A percentile compares a stretch with the other conserved stretches of the same genome.
phyloP scores from a whole-genome alignment of 2,329 filamentous ascomycete genomes.

The Aaosphaeria arxii region DNA sequence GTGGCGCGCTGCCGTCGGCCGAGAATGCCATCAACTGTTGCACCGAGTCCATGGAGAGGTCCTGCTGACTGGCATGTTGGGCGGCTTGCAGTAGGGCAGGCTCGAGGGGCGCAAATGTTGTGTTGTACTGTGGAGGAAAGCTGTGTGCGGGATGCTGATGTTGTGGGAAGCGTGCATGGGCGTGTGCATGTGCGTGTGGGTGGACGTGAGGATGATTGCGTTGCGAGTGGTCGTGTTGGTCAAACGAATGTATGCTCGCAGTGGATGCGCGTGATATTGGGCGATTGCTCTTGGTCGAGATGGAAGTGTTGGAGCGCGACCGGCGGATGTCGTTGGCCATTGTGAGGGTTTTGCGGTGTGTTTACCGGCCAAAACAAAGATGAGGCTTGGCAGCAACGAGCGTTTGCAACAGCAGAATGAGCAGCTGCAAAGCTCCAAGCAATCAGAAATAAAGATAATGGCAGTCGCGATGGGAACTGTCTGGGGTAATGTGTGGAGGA shows the following conservation, averaged over 20 bases:
- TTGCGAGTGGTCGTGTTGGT: slow-evolving; percentile 24
- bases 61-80: slow-evolving; percentile 34
- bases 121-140: slow-evolving; percentile 21
- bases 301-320: slow-evolving; percentile 46
- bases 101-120: slow-evolving; percentile 28
- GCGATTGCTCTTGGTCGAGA: slow-evolving; percentile 42
- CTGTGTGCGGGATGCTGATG: slow-evolving; percentile 21
- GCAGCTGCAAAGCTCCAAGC: not conserved
- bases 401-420: slow-evolving; percentile 9
- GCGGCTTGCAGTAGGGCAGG: slow-evolving; percentile 33
- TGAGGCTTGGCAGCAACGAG: not conserved
- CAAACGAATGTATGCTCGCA: slow-evolving; percentile 44
- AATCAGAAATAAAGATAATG: no score
- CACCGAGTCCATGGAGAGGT: slow-evolving; percentile 31
- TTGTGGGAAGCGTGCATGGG: slow-evolving; percentile 21
- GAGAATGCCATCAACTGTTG: slow-evolving; percentile 31
- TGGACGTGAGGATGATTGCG: slow-evolving; percentile 19
- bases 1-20: slow-evolving; percentile 11
- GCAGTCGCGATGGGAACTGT: no score
- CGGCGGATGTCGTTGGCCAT: slow-evolving; percentile 39
- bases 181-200: slow-evolving; percentile 14
- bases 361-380: slow-evolving; percentile 35
- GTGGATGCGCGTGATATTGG: slow-evolving; percentile 49
- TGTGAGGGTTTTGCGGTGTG: slow-evolving; percentile 18
- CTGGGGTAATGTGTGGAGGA: no score